These are phyloP conservation scores for Plenodomus tracheiphilus DNA, from an alignment of 2,329 filamentous ascomycete species.

Conservation along the genomic window DNA sequence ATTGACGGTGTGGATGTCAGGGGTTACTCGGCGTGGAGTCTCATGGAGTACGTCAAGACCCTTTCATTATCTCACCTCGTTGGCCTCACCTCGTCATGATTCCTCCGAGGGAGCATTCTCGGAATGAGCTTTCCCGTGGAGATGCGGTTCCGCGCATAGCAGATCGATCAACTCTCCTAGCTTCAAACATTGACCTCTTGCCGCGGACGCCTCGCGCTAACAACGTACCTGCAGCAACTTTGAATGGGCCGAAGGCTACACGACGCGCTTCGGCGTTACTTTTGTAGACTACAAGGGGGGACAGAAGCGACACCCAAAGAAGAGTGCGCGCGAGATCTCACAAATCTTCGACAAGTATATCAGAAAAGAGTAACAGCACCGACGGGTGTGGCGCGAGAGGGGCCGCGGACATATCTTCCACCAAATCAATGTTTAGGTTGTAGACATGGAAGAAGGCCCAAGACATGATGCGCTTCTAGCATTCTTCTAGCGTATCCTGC, in stretches of 20 bases:
- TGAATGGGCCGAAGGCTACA: slow-evolving; percentile 90
- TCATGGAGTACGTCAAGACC: slow-evolving; percentile 68
- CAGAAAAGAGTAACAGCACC: slow-evolving; percentile 55
- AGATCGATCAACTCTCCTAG: slow-evolving; percentile 9
- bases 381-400: slow-evolving; percentile 19
- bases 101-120: background rate
- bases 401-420: slow-evolving; percentile 9
- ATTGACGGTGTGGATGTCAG: slow-evolving; percentile 77
- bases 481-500: slow-evolving; percentile 24
- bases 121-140: slow-evolving; percentile 2
- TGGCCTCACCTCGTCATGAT: slow-evolving; percentile 4
- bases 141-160: background rate
- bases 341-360: slow-evolving; percentile 73
- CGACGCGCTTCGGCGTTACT: slow-evolving; percentile 81
- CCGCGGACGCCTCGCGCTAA: slow-evolving; percentile 18
- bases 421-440: slow-evolving; percentile 6
- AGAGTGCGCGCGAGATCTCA: slow-evolving; percentile 74
- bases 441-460: slow-evolving; percentile 1
- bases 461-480: slow-evolving; percentile 16
- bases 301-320: slow-evolving; percentile 81
- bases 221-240: slow-evolving; percentile 64
- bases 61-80: slow-evolving; percentile 9
- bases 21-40: slow-evolving; percentile 84
- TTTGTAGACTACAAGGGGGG: slow-evolving; percentile 80
- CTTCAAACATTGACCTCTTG: slow-evolving; percentile 11